Evolutionary conservation across 495 filamentous ascomycete genomes (phyloP), one percentile per base, ranked within the genome.

Genomic region (Neurospora hispaniola): DNA sequence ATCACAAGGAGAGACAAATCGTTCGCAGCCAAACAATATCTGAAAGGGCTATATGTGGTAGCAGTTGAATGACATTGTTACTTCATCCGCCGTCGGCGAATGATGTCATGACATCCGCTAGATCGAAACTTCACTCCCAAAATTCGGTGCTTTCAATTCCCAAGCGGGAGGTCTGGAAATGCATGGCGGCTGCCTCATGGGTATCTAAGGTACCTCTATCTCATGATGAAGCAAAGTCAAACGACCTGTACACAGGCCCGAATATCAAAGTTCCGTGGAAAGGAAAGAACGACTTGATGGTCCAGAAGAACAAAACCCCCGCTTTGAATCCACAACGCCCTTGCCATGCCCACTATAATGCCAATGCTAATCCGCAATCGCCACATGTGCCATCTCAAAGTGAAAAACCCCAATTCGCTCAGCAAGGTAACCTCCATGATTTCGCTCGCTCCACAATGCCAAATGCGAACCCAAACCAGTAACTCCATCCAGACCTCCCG

Each of bases 361-460:
- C n/a, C 9, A 23, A 48, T 11, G 0, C 9, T 4, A 48, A 2
- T 2, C 44, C 10, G n/a, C 1, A 20, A 20, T 1, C 5, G 0
- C 44, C 3, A 46, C 5, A 4, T 20, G 9, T 0, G 0, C 9
- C 10, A 11, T 1, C 9, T 48, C 2, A 3, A 4, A 0, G n/a
- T n/a, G 9, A 48, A 23, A 23, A 20, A 46, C 10, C 4, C 2
- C n/a, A 9, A 20, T 48, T 5, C n/a, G 1, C 9, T 11, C 44
- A 2, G 11, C 1, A 48, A 23, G 23, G 23, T 0, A 10, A 48
- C 2, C 44, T 5, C 11, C 9, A 5, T 48, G 44, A 11, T 48
- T 2, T 4, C 4, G n/a, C 44, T 48, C 44, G 27, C 27, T 31
- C 27, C 27, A 2, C 27, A 31, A 31, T 31, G 27, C 27, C 27